Base-by-base conservation (phyloP, 768 basidiomycete genomes). In the Macrolepiota fuliginosa region DNA sequence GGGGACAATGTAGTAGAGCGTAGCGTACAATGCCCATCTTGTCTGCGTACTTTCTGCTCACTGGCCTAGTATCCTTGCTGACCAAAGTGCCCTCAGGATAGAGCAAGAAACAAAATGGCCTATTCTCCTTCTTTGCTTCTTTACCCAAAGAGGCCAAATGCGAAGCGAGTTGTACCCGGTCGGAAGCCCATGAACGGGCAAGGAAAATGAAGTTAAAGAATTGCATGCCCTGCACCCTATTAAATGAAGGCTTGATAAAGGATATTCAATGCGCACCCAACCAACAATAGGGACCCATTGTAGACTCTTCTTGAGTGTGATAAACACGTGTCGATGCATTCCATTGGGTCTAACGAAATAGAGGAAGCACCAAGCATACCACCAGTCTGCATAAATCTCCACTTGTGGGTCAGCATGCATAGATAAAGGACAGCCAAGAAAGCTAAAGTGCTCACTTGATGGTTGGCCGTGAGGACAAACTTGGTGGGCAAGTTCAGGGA, bases 71-170 rank as follows among this genome's bases (percentile, higher is more conserved):
- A 63, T 94, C 79, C 64, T 84, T 82, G 72, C 92, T 94, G 13
- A 96, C 90, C 27, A 98, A 87, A 3, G 96, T 98, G 32, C 97
- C 97, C 72, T 99, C 97, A 0, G 97, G 97, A 72, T 96, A 98
- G 50, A 98, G 81, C 58, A 98, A 79, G 67, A 96, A 85, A 63
- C 89, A 87, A 46, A 97, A 78, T 0, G 93, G 90, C 25, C 80
- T 84, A 64, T 89, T 82, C 68, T 85, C 79, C 54, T 81, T 73
- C 68, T 90, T 84, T n/a, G 90, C 88, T 35, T 81, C 81, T 55
- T 79, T 80, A 1, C 89, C 94, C 13, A 96, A 77, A 46, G 83
- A 78, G 0, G 87, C 84, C 22, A 97, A 81, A 61, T 85, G 81
- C 22, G 78, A 74, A 27, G 87, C 82, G 4, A 97, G 80, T 63